phyloP scores from a whole-genome alignment of 202 grass and related monocot genomes.

The Panicum virgatum region DNA sequence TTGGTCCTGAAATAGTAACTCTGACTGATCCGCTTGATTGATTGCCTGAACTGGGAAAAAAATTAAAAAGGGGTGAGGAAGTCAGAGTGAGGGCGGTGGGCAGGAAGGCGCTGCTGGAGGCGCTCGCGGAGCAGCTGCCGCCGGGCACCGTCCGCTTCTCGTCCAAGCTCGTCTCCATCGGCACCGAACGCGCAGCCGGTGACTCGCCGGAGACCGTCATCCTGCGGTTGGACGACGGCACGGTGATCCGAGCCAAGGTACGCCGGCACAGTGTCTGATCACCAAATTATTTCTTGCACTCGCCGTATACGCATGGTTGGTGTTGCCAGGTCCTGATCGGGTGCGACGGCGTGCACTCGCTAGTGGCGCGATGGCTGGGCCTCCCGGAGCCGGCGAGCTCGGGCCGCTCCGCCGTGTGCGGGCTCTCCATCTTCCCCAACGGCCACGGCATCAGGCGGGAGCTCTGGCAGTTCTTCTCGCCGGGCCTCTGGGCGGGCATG shows the following conservation, averaged over 20 bases:
- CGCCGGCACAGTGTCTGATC: too few species aligned
- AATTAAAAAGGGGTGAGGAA: constrained; percentile 25
- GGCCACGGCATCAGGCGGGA: constrained; percentile 51
- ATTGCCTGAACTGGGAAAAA: not conserved
- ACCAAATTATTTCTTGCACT: not conserved
- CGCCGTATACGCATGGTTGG: not conserved
- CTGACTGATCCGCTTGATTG: not conserved
- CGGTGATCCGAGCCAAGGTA: constrained; percentile 71
- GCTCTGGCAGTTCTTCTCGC: constrained; percentile 54
- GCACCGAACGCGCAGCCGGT: constrained; percentile 9
- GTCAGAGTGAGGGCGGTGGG: constrained; percentile 43
- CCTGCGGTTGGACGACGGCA: constrained; percentile 60
- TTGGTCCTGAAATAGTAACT: not conserved
- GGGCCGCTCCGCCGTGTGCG: constrained; percentile 48
- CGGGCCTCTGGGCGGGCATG: constrained; percentile 57
- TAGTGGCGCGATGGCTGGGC: constrained; percentile 69
- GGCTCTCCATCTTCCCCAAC: constrained; percentile 53
- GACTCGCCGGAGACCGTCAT: constrained; percentile 31
- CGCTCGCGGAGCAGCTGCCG: constrained; percentile 63
- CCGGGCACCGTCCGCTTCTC: constrained; percentile 64
- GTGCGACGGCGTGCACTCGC: constrained; percentile 78
- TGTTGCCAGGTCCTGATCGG: constrained; percentile 53
- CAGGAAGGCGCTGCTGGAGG: constrained; percentile 55
- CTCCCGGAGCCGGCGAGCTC: constrained; percentile 51
- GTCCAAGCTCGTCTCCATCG: constrained; percentile 61